phyloP scores from a whole-genome alignment of 352 stramenopile genomes.

The Phytopythium chamaehyphon region DNA sequence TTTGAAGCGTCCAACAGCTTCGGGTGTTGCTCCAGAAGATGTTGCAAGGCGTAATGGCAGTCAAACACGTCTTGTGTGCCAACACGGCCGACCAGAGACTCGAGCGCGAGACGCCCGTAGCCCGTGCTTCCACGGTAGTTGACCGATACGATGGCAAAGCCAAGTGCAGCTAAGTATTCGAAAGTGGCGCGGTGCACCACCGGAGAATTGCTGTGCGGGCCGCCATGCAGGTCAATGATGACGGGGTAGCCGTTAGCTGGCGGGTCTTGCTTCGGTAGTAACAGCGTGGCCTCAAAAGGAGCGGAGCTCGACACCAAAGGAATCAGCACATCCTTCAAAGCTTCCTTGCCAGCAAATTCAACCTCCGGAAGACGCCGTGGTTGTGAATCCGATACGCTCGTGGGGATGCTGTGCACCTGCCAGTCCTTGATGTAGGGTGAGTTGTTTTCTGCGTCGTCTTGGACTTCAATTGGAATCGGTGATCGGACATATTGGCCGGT shows the following conservation, averaged over 20 bases:
- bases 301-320: slow-evolving; percentile 37
- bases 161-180: slow-evolving; percentile 85
- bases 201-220: slow-evolving; percentile 87
- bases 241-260: slow-evolving; percentile 58
- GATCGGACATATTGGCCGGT: slow-evolving; percentile 31
- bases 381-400: slow-evolving; percentile 38
- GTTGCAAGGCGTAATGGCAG: slow-evolving; percentile 78
- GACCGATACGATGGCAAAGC: slow-evolving; percentile 90
- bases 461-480: slow-evolving; percentile 31
- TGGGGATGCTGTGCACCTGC: slow-evolving; percentile 53
- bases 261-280: slow-evolving; percentile 41
- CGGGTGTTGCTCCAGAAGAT: slow-evolving; percentile 59
- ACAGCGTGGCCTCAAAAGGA: slow-evolving; percentile 75
- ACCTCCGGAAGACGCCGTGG: background rate
- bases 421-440: slow-evolving; percentile 48
- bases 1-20: slow-evolving; percentile 59
- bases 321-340: slow-evolving; percentile 44
- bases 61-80: slow-evolving; percentile 93
- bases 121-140: slow-evolving; percentile 96
- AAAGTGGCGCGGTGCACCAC: slow-evolving; percentile 86
- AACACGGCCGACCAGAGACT: slow-evolving; percentile 89
- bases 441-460: slow-evolving; percentile 33
- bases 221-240: slow-evolving; percentile 89
- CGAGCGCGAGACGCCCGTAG: slow-evolving; percentile 87
- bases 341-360: slow-evolving; percentile 15